Evolutionary conservation across 2,329 filamentous ascomycete species (phyloP).

Genomic region (Aciculosporium take): DNA sequence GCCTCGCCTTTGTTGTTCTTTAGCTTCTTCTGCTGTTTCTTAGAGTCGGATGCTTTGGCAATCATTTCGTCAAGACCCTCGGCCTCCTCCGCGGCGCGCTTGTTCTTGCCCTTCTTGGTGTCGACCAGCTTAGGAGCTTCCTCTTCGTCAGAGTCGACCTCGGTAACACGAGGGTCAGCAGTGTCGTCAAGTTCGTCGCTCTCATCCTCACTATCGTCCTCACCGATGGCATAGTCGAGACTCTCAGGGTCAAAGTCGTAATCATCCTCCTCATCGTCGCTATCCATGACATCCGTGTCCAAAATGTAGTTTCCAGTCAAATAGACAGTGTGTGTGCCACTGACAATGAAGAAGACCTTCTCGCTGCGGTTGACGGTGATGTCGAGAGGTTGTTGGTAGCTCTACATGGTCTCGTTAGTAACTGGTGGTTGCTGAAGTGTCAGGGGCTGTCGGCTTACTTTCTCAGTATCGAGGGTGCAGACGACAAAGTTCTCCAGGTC

Average conservation of each 20-base stretch:
- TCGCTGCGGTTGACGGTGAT: slow-evolving; percentile 83
- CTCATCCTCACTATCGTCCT: slow-evolving; percentile 59
- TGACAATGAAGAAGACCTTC: slow-evolving; percentile 81
- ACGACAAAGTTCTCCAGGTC: slow-evolving; percentile 82
- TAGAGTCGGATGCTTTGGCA: slow-evolving; percentile 58
- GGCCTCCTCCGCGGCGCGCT: slow-evolving; percentile 69
- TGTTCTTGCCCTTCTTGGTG: slow-evolving; percentile 70
- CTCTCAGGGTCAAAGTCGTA: slow-evolving; percentile 76
- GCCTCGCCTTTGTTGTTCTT: slow-evolving; percentile 98
- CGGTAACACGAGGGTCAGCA: slow-evolving; percentile 66
- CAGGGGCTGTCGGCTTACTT: slow-evolving; percentile 41
- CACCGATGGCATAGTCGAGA: slow-evolving; percentile 56
- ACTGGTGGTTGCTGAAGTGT: background rate
- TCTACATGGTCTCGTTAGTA: slow-evolving; percentile 37
- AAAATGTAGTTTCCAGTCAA: slow-evolving; percentile 95
- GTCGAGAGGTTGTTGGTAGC: slow-evolving; percentile 90
- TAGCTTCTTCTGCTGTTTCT: slow-evolving; percentile 95
- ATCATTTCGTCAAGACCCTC: slow-evolving; percentile 74
- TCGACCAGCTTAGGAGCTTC: slow-evolving; percentile 49
- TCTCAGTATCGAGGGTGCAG: slow-evolving; percentile 87
- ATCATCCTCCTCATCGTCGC: slow-evolving; percentile 48
- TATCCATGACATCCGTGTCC: slow-evolving; percentile 47
- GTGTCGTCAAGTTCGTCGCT: slow-evolving; percentile 67
- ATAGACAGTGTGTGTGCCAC: slow-evolving; percentile 78
- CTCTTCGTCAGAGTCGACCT: slow-evolving; percentile 70